phyloP scores from a whole-genome alignment of 495 filamentous ascomycete species.

The Bacidia rubella region DNA sequence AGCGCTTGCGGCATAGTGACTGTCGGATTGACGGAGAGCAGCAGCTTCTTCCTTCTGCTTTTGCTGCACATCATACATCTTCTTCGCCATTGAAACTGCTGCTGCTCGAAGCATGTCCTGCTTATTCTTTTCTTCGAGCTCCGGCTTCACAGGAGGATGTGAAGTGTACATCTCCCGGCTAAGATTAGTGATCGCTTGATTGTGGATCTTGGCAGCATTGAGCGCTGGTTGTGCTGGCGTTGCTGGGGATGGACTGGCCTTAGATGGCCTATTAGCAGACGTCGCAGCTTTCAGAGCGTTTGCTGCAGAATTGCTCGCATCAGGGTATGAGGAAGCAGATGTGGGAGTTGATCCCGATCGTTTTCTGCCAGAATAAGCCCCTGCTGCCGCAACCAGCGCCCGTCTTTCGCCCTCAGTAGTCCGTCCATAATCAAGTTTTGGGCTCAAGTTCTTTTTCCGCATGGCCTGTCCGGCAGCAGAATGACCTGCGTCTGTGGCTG shows the following conservation, averaged over 20 bases:
- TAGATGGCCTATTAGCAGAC: conserved; percentile 33
- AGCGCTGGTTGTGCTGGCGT: conserved; percentile 27
- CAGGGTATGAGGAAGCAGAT: conserved; percentile 37
- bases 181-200: conserved; percentile 36
- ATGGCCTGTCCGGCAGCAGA: conserved; percentile 48
- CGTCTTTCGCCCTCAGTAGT: conserved; percentile 37
- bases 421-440: conserved; percentile 30
- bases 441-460: conserved; percentile 27
- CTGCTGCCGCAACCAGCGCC: conserved; percentile 59
- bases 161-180: conserved; percentile 58
- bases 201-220: conserved; percentile 43
- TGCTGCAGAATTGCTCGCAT: conserved; percentile 42
- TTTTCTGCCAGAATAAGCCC: conserved; percentile 49
- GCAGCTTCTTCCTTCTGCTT: conserved; percentile 36
- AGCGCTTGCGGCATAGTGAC: conserved; percentile 27
- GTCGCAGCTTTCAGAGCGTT: conserved; percentile 59
- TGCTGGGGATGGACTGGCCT: conserved; percentile 4
- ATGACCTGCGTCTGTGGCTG: conserved; percentile 37
- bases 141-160: conserved; percentile 54
- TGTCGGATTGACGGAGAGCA: conserved; percentile 16
- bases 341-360: conserved; percentile 54
- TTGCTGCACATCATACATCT: conserved; percentile 62
- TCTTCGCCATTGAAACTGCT: conserved; percentile 73
- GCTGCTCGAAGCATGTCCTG: conserved; percentile 63
- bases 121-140: conserved; percentile 59